Conservation (phyloP, 2,329 filamentous ascomycete genomes). For the Botryotinia calthae region DNA sequence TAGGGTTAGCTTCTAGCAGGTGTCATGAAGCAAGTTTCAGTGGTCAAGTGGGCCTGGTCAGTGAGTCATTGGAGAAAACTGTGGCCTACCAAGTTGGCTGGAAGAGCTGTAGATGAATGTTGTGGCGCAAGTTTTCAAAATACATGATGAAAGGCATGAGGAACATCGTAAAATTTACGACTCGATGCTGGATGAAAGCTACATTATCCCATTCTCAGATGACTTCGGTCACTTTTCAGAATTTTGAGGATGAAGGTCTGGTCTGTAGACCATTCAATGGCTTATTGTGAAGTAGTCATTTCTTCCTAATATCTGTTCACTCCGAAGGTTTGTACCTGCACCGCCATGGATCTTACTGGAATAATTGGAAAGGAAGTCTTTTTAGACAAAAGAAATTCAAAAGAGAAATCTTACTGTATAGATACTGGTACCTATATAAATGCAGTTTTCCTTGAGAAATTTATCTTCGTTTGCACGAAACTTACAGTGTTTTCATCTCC, state of each 20-base stretch:
- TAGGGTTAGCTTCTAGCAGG: neutral
- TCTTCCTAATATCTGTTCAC: neutral
- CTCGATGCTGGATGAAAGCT: neutral
- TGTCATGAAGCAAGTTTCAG: neutral
- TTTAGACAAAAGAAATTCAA: neutral
- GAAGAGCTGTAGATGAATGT: neutral
- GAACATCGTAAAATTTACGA: too few species aligned
- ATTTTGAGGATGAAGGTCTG: neutral
- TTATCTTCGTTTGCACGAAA: too few species aligned
- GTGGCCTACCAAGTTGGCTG: neutral
- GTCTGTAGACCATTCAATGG: neutral
- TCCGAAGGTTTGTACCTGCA: neutral
- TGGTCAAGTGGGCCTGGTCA: neutral
- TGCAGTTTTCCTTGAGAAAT: neutral
- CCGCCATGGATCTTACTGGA: neutral
- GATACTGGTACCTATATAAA: neutral
- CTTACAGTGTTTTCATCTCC: neutral
- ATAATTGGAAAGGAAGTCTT: neutral
- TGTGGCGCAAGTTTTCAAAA: neutral
- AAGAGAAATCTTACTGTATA: too few species aligned
- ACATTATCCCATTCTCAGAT: neutral
- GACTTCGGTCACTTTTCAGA: neutral
- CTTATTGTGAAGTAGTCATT: neutral
- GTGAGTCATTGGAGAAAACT: neutral
- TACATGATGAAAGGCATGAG: neutral